Percentiles rank a stretch among this genome's conserved stretches.
phyloP scores from a whole-genome alignment of 441 rosid species.

The Adansonia madagascariensis region DNA sequence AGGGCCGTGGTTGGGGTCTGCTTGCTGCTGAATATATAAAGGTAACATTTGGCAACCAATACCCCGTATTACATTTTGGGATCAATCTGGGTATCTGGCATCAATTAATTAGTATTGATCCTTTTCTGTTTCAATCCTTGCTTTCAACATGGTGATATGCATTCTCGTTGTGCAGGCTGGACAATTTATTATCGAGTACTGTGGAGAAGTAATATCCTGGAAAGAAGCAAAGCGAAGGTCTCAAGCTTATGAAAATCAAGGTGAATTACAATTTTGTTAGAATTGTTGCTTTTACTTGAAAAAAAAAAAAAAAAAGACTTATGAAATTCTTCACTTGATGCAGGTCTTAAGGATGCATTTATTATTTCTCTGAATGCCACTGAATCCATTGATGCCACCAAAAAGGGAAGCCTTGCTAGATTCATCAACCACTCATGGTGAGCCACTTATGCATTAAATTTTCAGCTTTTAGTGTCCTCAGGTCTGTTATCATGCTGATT shows the following conservation, averaged over 20 bases:
- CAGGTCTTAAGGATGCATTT: constrained; percentile 91
- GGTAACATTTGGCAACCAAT: constrained; percentile 44
- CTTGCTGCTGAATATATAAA: constrained; percentile 78
- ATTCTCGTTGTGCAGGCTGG: constrained; percentile 56
- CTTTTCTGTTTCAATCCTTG: constrained; percentile 12
- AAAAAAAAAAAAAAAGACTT: neutral
- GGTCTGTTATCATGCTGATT: neutral
- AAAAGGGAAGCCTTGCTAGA: constrained; percentile 90
- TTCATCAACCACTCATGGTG: constrained; percentile 98
- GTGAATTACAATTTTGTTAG: constrained; percentile 38
- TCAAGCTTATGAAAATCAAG: constrained; percentile 72
- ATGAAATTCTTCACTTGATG: constrained; percentile 35
- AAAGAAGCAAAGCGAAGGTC: constrained; percentile 89
- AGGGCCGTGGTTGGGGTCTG: constrained; percentile 92
- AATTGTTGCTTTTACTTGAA: constrained; percentile 13
- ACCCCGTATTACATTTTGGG: neutral
- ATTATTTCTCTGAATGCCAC: constrained; percentile 81
- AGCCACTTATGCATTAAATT: constrained; percentile 31
- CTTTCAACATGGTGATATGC: constrained; percentile 4
- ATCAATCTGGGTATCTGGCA: neutral
- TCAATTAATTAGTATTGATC: constrained; percentile 8
- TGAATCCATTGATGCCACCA: constrained; percentile 90
- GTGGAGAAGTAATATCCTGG: constrained; percentile 97
- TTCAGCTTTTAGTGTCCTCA: constrained; percentile 1
- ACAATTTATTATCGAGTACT: constrained; percentile 85